Evolutionary conservation across 352 stramenopile genomes (phyloP), one percentile per base, ranked within the genome.

Genomic region (Globisporangium middletonii): DNA sequence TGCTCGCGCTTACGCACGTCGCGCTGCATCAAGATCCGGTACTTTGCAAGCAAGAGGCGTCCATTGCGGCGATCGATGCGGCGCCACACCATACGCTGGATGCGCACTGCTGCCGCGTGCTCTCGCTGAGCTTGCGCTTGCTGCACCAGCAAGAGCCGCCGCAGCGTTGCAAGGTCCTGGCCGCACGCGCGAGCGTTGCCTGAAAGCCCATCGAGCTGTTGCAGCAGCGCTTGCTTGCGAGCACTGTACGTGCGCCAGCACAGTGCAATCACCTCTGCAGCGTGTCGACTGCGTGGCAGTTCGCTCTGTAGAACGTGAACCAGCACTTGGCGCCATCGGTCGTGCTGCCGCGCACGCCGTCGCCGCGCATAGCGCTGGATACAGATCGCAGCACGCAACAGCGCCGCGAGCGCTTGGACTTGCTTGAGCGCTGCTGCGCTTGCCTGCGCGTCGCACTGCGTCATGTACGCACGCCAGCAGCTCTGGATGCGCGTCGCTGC

Each of bases 1-100:
- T 88, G 75, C 43, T 79, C 60, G 41, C 68, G 66, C 50, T 71
- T 64, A n/a, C 65, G 71, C 6, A 86, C 47, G n/a, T 88, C 72
- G 23, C 68, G 59, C 3, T 70, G 69, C 60, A 77, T 65, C 16
- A 86, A 19, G 8, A 86, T 66, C 50, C 64, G 68, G 58, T 86
- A 86, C 18, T 55, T 45, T 45, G 72, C 65, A 0, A 81, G 62
- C 44, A 86, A 45, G 11, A 80, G 7, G 41, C 67, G 69, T 3
- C 73, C 75, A 9, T 85, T 62, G 28, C 68, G 66, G 15, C 56
- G 47, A 37, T 73, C 64, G 19, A 71, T 57, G 30, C 52, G 46
- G 0, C 57, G 62, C 26, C 51, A 65, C 41, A 64, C 72, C 55
- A 69, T 55, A 9, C 57, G 62, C 53, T 86, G 75, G 50, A 88